Evolutionary conservation across 371 early-diverging fungal species (phyloP).

Genomic region (Lichtheimia ramosa): DNA sequence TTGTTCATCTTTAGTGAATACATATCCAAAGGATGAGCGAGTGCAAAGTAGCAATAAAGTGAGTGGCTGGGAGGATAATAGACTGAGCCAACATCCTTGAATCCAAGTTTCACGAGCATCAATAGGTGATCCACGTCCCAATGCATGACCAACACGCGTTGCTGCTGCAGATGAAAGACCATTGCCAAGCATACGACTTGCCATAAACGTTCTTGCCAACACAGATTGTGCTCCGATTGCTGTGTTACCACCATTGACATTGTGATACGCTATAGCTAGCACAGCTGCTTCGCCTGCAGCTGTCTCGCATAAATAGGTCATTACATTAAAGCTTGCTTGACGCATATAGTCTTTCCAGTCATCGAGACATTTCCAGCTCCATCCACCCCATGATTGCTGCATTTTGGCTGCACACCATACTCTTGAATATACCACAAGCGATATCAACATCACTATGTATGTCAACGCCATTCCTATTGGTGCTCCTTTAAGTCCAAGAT

Average conservation of each 20-base stretch:
- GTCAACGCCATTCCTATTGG: not conserved
- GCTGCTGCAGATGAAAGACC: conserved; percentile 66
- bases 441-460: not conserved
- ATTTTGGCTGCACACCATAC: not conserved
- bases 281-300: not conserved
- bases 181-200: conserved; percentile 19
- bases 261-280: conserved; percentile 6
- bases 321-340: not conserved
- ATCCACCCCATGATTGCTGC: conserved; percentile 2
- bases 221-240: not conserved
- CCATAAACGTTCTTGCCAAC: not conserved
- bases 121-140: conserved; percentile 2
- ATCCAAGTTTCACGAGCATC: conserved; percentile 3
- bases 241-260: not conserved
- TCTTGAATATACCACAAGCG: not conserved
- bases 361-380: not conserved
- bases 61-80: not conserved
- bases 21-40: conserved; percentile 47
- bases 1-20: conserved; percentile 59
- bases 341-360: not conserved
- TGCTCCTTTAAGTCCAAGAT: conserved; percentile 1
- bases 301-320: conserved; percentile 2
- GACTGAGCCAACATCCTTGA: conserved; percentile 2
- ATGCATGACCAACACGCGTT: conserved; percentile 19
- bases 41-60: conserved; percentile 24